Conservation (phyloP, 208 protist species). For the Novymonas esmeraldas region DNA sequence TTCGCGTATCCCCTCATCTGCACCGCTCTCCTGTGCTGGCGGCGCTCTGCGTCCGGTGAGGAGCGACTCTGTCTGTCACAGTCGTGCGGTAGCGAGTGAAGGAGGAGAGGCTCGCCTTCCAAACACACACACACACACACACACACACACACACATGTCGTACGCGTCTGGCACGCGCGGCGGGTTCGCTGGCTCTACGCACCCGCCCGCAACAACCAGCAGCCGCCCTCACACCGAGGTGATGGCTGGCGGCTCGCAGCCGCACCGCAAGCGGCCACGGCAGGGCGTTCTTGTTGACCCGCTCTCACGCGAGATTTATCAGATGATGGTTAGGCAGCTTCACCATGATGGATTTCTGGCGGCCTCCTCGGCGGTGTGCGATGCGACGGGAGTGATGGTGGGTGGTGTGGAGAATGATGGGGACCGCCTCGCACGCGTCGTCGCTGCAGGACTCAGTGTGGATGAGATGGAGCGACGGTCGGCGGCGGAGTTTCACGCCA, state of each 20-base stretch:
- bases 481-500: conserved; percentile 36
- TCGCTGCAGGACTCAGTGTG: conserved; percentile 49
- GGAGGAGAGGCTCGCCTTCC: too few relatives aligned
- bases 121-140: too few relatives aligned
- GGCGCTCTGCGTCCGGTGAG: too few relatives aligned
- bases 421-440: conserved; percentile 48
- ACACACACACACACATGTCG: too few relatives aligned
- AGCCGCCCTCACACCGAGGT: conserved; percentile 23
- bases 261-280: conserved; percentile 58
- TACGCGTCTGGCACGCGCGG: too few relatives aligned
- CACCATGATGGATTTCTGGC: conserved; percentile 82
- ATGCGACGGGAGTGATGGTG: conserved; percentile 71
- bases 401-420: conserved; percentile 49
- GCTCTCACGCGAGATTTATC: conserved; percentile 67
- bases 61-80: too few relatives aligned
- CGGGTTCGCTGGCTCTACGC: too few relatives aligned
- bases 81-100: too few relatives aligned
- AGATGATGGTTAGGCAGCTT: conserved; percentile 80
- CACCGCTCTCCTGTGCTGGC: too few relatives aligned
- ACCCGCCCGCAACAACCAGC: not conserved
- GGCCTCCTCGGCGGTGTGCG: conserved; percentile 71
- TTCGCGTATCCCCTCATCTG: too few relatives aligned
- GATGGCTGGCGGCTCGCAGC: conserved; percentile 29
- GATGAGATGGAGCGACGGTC: conserved; percentile 44
- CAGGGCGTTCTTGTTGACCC: conserved; percentile 46